These are phyloP conservation scores for Populus tremula DNA, from an alignment of 345 rosid genomes.

Conservation along the genomic window DNA sequence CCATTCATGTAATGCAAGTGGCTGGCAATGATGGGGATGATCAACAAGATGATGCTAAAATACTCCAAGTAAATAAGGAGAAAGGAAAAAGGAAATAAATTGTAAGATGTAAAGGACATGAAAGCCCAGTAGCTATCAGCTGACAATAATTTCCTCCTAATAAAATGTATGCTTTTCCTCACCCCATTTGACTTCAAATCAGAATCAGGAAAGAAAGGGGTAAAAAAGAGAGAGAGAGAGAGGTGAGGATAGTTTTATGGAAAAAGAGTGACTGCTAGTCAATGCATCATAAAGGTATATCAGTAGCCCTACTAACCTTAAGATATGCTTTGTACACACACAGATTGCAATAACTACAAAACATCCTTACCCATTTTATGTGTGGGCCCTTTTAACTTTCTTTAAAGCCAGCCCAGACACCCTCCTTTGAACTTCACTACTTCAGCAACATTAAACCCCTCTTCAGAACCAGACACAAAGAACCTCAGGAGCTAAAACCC, in stretches of 20 bases:
- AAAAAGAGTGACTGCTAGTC: constrained; percentile 29
- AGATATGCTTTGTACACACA: not conserved
- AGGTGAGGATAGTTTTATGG: constrained; percentile 11
- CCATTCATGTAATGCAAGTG: constrained; percentile 10
- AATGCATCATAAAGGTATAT: constrained; percentile 26
- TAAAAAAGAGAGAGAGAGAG: not conserved
- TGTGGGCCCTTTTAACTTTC: constrained; percentile 30
- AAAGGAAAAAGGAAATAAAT: not conserved
- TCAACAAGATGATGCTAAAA: constrained; percentile 5
- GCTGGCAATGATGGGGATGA: constrained; percentile 14
- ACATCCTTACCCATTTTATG: constrained; percentile 17
- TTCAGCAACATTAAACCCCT: constrained; percentile 2
- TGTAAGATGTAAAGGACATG: not conserved
- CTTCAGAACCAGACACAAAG: constrained; percentile 23
- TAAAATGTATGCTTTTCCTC: not conserved
- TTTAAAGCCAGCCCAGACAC: constrained; percentile 30
- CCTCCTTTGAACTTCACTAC: constrained; percentile 23
- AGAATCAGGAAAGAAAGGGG: not conserved
- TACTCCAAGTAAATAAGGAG: not conserved
- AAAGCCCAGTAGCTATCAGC: constrained; percentile 23
- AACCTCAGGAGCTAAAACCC: constrained; percentile 23
- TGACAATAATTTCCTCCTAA: constrained; percentile 3
- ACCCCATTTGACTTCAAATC: constrained; percentile 8
- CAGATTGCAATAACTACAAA: constrained; percentile 19
- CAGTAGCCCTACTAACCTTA: not conserved